A percentile compares a stretch with the other conserved stretches of the same genome.
These are phyloP conservation scores for Sporothrix phasma DNA, from an alignment of 2,329 filamentous ascomycete genomes.

Conservation along the genomic window DNA sequence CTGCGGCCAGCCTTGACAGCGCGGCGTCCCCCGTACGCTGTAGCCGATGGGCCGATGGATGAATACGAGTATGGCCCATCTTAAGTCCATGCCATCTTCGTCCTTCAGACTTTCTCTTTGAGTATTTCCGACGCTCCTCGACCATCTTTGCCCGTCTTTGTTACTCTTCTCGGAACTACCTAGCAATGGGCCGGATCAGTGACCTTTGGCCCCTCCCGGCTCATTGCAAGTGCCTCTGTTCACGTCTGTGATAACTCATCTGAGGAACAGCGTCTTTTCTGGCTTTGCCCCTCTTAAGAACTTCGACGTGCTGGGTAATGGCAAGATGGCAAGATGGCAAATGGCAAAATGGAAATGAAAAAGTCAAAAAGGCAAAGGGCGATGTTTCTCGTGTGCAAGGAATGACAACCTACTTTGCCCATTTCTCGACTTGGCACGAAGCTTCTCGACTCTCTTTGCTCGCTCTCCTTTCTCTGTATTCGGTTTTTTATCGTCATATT, in stretches of 20 bases:
- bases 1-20: background rate
- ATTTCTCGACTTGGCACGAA: background rate
- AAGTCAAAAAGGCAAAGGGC: background rate
- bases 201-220: background rate
- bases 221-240: background rate
- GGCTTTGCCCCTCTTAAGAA: background rate
- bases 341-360: background rate
- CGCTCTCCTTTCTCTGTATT: background rate
- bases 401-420: constrained; percentile 10
- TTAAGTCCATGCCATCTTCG: constrained; percentile 1
- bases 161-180: background rate
- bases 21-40: background rate
- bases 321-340: background rate
- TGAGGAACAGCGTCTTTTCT: background rate
- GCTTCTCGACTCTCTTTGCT: background rate
- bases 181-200: constrained; percentile 7
- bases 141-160: background rate
- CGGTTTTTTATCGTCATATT: background rate
- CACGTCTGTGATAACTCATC: background rate
- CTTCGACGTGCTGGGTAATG: background rate
- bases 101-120: no score
- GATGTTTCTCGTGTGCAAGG: background rate
- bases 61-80: constrained; percentile 16
- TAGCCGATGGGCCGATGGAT: constrained; percentile 16
- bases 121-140: background rate